phyloP scores from a whole-genome alignment of 2,329 filamentous ascomycete genomes.

The Fusarium siculi region DNA sequence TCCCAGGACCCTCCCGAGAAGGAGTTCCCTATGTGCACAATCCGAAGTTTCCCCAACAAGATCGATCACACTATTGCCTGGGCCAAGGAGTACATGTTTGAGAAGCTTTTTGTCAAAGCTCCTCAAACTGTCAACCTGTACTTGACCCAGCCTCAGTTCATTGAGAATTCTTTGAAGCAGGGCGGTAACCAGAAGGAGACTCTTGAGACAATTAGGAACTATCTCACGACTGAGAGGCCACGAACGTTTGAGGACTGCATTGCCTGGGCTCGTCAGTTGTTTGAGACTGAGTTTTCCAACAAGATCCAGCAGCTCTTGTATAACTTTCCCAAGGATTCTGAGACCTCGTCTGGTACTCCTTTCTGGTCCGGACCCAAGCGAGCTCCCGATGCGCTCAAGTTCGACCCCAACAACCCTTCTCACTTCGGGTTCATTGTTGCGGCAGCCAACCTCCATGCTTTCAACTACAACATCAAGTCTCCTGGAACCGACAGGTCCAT shows the following conservation, averaged over 20 bases:
- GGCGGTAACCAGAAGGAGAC: conserved; percentile 95
- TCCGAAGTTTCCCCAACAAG: conserved; percentile 96
- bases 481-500: conserved; percentile 74
- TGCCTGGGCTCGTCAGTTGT: conserved; percentile 91
- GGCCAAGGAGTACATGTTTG: conserved; percentile 91
- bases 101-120: conserved; percentile 91
- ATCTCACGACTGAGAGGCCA: conserved; percentile 90
- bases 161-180: conserved; percentile 88
- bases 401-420: conserved; percentile 83
- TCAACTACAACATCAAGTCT: conserved; percentile 97
- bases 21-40: conserved; percentile 98
- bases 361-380: conserved; percentile 99
- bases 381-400: conserved; percentile 90
- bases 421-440: conserved; percentile 90
- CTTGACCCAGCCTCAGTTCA: conserved; percentile 88
- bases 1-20: conserved; percentile 98
- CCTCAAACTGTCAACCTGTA: conserved; percentile 96
- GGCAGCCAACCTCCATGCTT: conserved; percentile 91
- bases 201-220: conserved; percentile 88
- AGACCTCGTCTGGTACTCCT: conserved; percentile 84
- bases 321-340: conserved; percentile 96
- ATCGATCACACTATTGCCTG: conserved; percentile 99
- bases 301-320: conserved; percentile 93
- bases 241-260: conserved; percentile 96
- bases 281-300: conserved; percentile 97